Evolutionary conservation across 257 asterid genomes (phyloP).

Genomic region (Coffea canephora): DNA sequence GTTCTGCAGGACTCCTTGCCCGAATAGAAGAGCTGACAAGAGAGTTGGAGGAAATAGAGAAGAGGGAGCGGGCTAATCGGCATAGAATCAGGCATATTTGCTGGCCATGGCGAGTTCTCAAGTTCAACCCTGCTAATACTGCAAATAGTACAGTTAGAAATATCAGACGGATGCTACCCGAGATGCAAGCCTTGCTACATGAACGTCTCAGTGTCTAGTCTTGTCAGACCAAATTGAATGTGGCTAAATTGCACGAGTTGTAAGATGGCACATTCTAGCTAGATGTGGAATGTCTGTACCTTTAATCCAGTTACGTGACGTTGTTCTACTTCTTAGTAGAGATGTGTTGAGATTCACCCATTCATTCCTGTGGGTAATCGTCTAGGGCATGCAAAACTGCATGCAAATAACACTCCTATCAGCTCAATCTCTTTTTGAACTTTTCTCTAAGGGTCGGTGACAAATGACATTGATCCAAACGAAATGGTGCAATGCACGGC

Average conservation of each 20-base stretch:
- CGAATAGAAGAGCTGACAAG: slow-evolving; percentile 31
- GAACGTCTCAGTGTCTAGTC: background rate
- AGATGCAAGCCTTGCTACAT: slow-evolving; percentile 29
- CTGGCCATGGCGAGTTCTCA: slow-evolving; percentile 31
- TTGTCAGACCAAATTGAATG: background rate
- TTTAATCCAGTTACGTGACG: background rate
- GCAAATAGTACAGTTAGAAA: slow-evolving; percentile 14
- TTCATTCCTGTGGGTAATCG: background rate
- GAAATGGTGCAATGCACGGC: background rate
- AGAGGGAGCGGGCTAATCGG: slow-evolving; percentile 16
- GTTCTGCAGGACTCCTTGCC: slow-evolving; percentile 21
- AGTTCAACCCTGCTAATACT: slow-evolving; percentile 17
- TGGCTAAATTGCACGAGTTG: background rate
- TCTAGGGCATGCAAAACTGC: background rate
- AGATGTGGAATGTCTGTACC: background rate
- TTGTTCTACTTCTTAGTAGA: background rate
- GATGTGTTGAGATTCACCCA: background rate
- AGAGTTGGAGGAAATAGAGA: slow-evolving; percentile 28
- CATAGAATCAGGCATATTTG: slow-evolving; percentile 28
- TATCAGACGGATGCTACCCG: slow-evolving; percentile 29
- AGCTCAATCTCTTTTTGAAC: background rate
- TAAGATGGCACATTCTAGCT: background rate
- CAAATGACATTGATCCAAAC: too few relatives aligned
- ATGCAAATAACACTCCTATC: background rate
- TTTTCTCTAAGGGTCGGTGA: background rate